These are phyloP conservation scores for Lentinula boryana DNA, from an alignment of 768 basidiomycete species.

Conservation along the genomic window DNA sequence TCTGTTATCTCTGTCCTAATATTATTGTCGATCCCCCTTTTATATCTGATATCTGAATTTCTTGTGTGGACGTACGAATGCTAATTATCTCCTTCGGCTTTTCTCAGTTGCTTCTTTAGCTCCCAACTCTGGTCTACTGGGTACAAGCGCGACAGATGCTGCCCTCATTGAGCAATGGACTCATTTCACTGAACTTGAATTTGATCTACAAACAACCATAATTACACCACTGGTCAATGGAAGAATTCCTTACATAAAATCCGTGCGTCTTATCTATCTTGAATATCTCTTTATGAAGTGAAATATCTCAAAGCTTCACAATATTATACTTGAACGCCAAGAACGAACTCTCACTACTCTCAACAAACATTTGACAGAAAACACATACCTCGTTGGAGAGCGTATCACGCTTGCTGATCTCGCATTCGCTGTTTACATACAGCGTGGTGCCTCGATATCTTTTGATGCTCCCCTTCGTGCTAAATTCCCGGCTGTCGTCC, in stretches of 20 bases:
- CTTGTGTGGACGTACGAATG: conserved; percentile 7
- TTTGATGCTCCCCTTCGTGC: conserved; percentile 64
- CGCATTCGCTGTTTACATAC: conserved; percentile 53
- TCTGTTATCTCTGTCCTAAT: conserved; percentile 77
- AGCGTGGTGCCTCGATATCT: conserved; percentile 44
- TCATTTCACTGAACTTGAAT: conserved; percentile 66
- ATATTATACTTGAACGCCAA: conserved; percentile 43
- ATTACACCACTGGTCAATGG: conserved; percentile 40
- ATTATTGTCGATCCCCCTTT: conserved; percentile 41
- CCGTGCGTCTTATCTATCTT: conserved; percentile 37
- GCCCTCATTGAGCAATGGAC: conserved; percentile 86
- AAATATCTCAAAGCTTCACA: conserved; percentile 46
- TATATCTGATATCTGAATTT: conserved; percentile 28
- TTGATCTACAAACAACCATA: conserved; percentile 32
- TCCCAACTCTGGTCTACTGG: conserved; percentile 76
- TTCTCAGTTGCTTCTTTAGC: conserved; percentile 65
- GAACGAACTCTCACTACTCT: conserved; percentile 57
- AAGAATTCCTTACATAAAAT: conserved; percentile 73
- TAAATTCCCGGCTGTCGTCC: conserved; percentile 70
- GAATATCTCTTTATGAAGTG: background rate
- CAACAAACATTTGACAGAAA: conserved; percentile 65
- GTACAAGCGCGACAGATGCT: conserved; percentile 53
- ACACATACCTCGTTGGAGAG: conserved; percentile 90
- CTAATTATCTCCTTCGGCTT: conserved; percentile 10
- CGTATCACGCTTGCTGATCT: conserved; percentile 94